Evolutionary conservation across 768 basidiomycete species (phyloP), one percentile per base, ranked within the genome.

Genomic region (Rhodotorula diobovata): DNA sequence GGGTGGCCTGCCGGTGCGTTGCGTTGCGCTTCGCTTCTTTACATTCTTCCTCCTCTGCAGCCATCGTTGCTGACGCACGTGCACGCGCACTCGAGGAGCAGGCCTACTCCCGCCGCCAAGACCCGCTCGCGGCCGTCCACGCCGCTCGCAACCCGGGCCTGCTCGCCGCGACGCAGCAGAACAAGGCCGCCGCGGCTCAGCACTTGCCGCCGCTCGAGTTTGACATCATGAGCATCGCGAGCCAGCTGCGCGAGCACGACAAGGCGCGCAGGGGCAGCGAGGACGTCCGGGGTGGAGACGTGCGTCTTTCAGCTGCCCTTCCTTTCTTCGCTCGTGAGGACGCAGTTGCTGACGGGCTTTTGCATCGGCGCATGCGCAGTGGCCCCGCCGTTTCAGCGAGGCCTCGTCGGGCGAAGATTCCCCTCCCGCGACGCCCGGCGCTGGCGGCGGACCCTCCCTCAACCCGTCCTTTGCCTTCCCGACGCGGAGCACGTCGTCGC

Each of bases 401-500:
- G 30, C 25, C 21, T 61, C 66, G 6, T 63, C 61, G 7, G 46
- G 66, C 18, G 54, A 56, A 18, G 63, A 53, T 18, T 72, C 71
- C 9, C 71, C 62, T 35, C 53, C 63, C 2, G 41, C 66, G 5
- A 51, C 63, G 1, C 25, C 48, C 7, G n/a, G n/a, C n/a, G 61
- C 58, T n/a, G 46, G 63, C 53, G 61, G 61, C 43, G 32, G 14
- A 0, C 23, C n/a, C 18, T 57, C 43, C 53, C 67, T 66, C 35
- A 73, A 66, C 68, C 68, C 61, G 32, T 41, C 60, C 21, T 70
- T 67, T 60, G 60, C 68, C 14, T 70, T 74, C 66, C 68, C 73
- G 8, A 21, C 60, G n/a, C 51, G 51, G 12, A 30, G n/a, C 18
- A 59, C 61, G 12, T 21, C 48, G 16, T 68, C 71, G 28, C 39